phyloP scores from a whole-genome alignment of 148 eudicot species.

The Fagopyrum tataricum region DNA sequence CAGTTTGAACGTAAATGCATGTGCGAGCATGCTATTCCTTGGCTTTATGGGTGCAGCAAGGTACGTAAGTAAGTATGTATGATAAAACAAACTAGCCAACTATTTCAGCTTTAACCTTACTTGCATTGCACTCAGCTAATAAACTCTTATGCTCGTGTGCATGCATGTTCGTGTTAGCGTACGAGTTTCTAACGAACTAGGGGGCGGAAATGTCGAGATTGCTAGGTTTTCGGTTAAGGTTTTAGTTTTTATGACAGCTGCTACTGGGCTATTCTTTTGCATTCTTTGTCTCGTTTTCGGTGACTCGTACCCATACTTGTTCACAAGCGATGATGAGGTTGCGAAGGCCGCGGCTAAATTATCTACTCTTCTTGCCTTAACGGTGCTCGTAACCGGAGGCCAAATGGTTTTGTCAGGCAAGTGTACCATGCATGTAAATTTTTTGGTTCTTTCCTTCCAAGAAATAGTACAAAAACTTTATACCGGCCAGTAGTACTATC shows the following conservation, averaged over 20 bases:
- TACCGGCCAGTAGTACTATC: too few species aligned
- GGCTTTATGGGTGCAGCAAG: background rate
- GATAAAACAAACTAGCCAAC: too few species aligned
- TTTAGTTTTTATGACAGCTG: background rate
- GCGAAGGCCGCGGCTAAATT: slow-evolving; percentile 31
- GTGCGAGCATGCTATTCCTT: slow-evolving; percentile 7
- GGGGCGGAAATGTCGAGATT: slow-evolving; percentile 57
- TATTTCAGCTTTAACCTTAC: too few species aligned
- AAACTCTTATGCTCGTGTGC: too few species aligned
- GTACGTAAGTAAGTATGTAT: too few species aligned
- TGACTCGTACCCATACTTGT: slow-evolving; percentile 22
- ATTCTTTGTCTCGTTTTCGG: slow-evolving; percentile 26
- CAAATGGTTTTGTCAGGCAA: slow-evolving; percentile 45
- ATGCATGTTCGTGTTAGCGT: slow-evolving; percentile 37
- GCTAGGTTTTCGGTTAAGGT: slow-evolving; percentile 43
- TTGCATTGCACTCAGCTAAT: background rate
- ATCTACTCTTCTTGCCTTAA: slow-evolving; percentile 34
- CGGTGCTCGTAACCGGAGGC: slow-evolving; percentile 34
- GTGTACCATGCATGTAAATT: too few species aligned
- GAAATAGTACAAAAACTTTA: too few species aligned
- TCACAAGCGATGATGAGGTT: slow-evolving; percentile 36
- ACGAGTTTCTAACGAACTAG: slow-evolving; percentile 69
- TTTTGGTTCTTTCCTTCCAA: too few species aligned
- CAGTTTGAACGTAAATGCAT: slow-evolving; percentile 4
- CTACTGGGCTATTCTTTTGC: slow-evolving; percentile 16